Conservation (phyloP, 345 rosid species). For the Populus ilicifolia region DNA sequence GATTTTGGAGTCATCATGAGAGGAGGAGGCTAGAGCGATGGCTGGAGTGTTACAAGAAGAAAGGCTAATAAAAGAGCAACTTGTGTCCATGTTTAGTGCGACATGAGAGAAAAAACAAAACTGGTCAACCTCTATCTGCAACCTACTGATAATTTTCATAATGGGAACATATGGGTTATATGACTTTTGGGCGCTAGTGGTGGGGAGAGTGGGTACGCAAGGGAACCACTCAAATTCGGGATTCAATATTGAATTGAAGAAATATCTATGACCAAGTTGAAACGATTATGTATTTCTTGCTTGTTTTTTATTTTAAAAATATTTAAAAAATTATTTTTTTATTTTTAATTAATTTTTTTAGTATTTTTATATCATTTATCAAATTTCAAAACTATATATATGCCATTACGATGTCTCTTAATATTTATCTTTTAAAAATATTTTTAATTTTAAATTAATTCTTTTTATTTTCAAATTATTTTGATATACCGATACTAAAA, state of each 20-base stretch:
- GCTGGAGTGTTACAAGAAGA: conserved; percentile 4
- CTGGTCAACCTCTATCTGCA: conserved; percentile 19
- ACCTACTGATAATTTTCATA: conserved; percentile 5
- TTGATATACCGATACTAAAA: no score
- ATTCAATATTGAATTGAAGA: neutral
- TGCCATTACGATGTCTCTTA: no score
- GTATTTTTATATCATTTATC: no score
- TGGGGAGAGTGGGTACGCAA: neutral
- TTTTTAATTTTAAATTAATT: no score
- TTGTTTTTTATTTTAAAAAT: no score
- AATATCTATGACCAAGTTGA: no score
- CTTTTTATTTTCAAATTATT: no score
- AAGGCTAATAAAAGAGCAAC: conserved; percentile 11
- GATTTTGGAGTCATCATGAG: conserved; percentile 11
- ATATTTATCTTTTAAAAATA: no score
- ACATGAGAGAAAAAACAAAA: conserved; percentile 15
- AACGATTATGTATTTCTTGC: no score
- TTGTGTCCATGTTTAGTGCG: conserved; percentile 46
- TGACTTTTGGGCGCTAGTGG: conserved; percentile 11
- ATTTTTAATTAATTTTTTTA: no score
- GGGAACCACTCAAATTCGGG: neutral
- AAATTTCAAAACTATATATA: no score
- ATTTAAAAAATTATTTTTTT: no score
- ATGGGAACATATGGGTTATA: neutral
- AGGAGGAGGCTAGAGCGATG: neutral